These are phyloP conservation scores for Mortierella sp. DNA, from an alignment of 371 early-diverging fungal genomes.

Conservation along the genomic window DNA sequence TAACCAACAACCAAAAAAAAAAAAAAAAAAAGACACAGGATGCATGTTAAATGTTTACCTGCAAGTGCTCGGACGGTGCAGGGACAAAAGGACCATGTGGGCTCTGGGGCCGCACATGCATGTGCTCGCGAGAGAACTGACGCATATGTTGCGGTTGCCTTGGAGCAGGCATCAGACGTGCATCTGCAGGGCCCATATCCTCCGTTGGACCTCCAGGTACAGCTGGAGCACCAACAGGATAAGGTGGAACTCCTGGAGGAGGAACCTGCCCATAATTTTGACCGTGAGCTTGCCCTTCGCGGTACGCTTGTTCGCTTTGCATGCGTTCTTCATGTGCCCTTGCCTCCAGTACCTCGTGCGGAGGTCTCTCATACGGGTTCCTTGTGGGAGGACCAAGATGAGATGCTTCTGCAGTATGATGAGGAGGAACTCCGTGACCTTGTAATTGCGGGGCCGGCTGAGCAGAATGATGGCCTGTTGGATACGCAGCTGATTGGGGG, in stretches of 20 bases:
- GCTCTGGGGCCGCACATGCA: slow-evolving; percentile 16
- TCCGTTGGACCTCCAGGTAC: slow-evolving; percentile 1
- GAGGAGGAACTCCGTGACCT: background rate
- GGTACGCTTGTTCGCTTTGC: background rate
- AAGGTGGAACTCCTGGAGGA: background rate
- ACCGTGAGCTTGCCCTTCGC: slow-evolving; percentile 1
- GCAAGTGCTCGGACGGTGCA: slow-evolving; percentile 5
- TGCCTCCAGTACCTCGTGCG: slow-evolving; percentile 9
- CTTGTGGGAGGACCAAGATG: slow-evolving; percentile 4
- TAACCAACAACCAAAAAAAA: background rate
- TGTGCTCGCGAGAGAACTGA: slow-evolving; percentile 18
- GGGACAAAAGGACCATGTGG: background rate
- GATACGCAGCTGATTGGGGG: slow-evolving; percentile 16
- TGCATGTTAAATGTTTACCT: slow-evolving; percentile 3
- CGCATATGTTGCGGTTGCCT: slow-evolving; percentile 10
- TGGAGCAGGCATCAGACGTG: slow-evolving; percentile 4
- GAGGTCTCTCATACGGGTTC: slow-evolving; percentile 8
- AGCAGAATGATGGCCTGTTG: slow-evolving; percentile 6
- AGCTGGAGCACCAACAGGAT: background rate
- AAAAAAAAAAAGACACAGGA: no score
- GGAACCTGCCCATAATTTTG: slow-evolving; percentile 7
- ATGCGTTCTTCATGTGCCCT: slow-evolving; percentile 12
- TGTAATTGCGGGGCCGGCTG: background rate
- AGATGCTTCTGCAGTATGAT: background rate
- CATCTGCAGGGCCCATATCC: slow-evolving; percentile 4